Conservation (phyloP, 352 stramenopile genomes). For the Globisporangium cystogenes region DNA sequence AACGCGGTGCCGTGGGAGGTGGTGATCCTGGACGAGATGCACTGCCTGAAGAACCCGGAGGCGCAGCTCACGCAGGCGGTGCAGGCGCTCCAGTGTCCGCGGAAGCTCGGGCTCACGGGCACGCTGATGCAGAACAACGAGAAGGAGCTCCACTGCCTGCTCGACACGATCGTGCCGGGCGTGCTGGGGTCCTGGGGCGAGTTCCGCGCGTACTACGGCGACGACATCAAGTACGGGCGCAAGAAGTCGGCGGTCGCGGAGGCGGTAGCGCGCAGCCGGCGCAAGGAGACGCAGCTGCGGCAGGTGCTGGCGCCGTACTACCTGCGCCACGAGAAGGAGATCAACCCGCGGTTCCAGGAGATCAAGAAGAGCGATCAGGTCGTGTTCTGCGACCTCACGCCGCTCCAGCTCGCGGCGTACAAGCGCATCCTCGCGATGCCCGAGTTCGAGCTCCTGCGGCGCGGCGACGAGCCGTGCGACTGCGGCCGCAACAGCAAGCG, state of each 20-base stretch:
- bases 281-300: constrained; percentile 69
- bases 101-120: constrained; percentile 83
- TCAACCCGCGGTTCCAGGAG: constrained; percentile 63
- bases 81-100: constrained; percentile 48
- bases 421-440: constrained; percentile 63
- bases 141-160: constrained; percentile 72
- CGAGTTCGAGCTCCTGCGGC: constrained; percentile 61
- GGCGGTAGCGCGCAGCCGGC: constrained; percentile 44
- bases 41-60: constrained; percentile 97
- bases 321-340: constrained; percentile 62
- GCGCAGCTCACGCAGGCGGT: constrained; percentile 88
- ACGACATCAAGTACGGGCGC: constrained; percentile 80
- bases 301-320: constrained; percentile 60
- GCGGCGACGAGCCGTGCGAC: constrained; percentile 59
- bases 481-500: constrained; percentile 50
- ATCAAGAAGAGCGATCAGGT: constrained; percentile 77
- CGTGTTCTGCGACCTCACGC: constrained; percentile 75
- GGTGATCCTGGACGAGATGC: constrained; percentile 98
- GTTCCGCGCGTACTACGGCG: constrained; percentile 72
- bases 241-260: constrained; percentile 71
- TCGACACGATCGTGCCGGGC: constrained; percentile 65
- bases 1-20: constrained; percentile 85
- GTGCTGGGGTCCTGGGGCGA: constrained; percentile 58
- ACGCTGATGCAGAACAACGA: constrained; percentile 89
- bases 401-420: constrained; percentile 63